A percentile compares a stretch with the other conserved stretches of the same genome.
Evolutionary conservation across 2,329 filamentous ascomycete genomes (phyloP).

Genomic region (Ophiostoma quercus): DNA sequence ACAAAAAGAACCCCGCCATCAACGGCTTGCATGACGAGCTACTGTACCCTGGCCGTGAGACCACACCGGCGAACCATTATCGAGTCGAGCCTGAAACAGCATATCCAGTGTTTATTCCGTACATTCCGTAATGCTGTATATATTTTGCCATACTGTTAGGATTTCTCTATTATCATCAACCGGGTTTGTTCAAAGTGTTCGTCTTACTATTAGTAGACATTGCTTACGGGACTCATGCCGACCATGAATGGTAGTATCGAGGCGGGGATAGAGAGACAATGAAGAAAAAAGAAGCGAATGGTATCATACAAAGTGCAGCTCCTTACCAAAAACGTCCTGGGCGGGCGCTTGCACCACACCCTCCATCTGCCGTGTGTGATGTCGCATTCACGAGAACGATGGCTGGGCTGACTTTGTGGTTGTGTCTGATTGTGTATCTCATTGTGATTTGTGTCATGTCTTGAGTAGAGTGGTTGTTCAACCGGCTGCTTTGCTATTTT

Average conservation of each 20-base stretch:
- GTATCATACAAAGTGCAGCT: background rate
- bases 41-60: background rate
- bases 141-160: background rate
- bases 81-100: background rate
- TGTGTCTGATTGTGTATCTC: background rate
- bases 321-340: background rate
- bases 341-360: conserved; percentile 3
- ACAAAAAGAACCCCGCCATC: conserved; percentile 14
- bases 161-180: background rate
- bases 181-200: background rate
- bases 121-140: background rate
- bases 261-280: background rate
- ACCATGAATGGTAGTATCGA: background rate
- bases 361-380: conserved; percentile 9
- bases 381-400: background rate
- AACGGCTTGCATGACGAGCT: conserved; percentile 8
- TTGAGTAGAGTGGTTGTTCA: no score
- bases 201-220: background rate
- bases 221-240: no score
- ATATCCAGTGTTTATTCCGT: background rate
- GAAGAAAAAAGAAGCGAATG: background rate
- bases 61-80: background rate
- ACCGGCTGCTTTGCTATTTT: background rate
- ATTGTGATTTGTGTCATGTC: background rate
- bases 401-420: background rate